These are phyloP conservation scores for Geotrichum aggregatum DNA, from an alignment of 1,139 yeast species.

Conservation along the genomic window DNA sequence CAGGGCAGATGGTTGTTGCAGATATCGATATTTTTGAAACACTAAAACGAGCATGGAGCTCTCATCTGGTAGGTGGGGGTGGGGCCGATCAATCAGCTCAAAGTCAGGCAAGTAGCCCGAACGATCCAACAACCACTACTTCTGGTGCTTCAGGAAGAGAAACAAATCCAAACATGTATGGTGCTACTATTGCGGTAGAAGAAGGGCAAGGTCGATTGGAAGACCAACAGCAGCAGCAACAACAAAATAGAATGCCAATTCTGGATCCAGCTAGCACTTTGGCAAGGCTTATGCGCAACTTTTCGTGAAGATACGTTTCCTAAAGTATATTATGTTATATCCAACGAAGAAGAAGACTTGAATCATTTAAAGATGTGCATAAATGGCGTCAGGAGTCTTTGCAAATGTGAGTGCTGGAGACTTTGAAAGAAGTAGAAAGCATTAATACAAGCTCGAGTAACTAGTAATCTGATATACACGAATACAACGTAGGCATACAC, in stretches of 20 bases:
- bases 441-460: too few relatives aligned
- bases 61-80: neutral
- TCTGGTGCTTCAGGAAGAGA: neutral
- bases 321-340: too few relatives aligned
- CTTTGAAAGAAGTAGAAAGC: too few relatives aligned
- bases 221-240: neutral
- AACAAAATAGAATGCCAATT: neutral
- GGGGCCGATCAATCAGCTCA: too few relatives aligned
- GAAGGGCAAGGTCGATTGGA: neutral
- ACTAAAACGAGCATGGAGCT: constrained; percentile 2
- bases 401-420: too few relatives aligned
- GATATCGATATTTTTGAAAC: constrained; percentile 22
- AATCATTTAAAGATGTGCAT: too few relatives aligned
- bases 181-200: neutral
- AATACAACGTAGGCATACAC: too few relatives aligned
- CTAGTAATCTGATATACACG: too few relatives aligned
- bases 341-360: too few relatives aligned
- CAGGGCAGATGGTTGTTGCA: constrained; percentile 29
- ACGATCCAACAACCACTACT: neutral
- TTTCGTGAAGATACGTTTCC: neutral
- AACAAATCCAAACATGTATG: neutral
- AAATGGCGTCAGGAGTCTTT: too few relatives aligned
- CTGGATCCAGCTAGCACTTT: constrained; percentile 8
- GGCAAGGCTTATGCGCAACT: neutral
- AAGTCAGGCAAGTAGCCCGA: neutral